These are phyloP conservation scores for Sclerospora graminicola DNA, from an alignment of 352 stramenopile species.

Conservation along the genomic window DNA sequence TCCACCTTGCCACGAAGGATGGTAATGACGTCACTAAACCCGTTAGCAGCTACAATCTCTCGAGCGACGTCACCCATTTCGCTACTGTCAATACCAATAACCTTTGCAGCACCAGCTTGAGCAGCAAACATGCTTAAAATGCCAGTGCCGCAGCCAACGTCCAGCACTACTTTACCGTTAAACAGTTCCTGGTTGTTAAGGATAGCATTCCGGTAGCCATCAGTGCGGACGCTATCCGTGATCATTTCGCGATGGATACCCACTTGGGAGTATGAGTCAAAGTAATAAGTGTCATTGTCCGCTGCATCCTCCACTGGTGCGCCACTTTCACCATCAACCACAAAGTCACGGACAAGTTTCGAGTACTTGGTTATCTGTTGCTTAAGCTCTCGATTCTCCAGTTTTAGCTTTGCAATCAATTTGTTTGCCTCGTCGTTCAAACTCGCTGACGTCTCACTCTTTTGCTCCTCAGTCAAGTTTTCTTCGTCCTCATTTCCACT, in stretches of 20 bases:
- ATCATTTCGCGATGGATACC: slow-evolving; percentile 97
- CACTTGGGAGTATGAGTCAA: slow-evolving; percentile 97
- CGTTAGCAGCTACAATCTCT: slow-evolving; percentile 92
- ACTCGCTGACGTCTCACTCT: slow-evolving; percentile 13
- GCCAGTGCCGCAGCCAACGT: slow-evolving; percentile 95
- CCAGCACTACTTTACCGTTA: slow-evolving; percentile 94
- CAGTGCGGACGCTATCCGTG: slow-evolving; percentile 86
- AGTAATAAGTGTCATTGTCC: slow-evolving; percentile 93
- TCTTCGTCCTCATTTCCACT: slow-evolving; percentile 33
- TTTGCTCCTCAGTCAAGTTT: slow-evolving; percentile 22
- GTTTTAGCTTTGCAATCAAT: slow-evolving; percentile 33
- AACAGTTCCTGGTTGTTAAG: slow-evolving; percentile 96
- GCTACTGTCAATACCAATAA: slow-evolving; percentile 94
- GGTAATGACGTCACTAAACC: slow-evolving; percentile 84
- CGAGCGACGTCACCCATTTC: slow-evolving; percentile 91
- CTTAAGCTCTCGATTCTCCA: slow-evolving; percentile 67
- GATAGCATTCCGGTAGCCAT: slow-evolving; percentile 97
- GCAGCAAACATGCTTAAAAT: slow-evolving; percentile 97
- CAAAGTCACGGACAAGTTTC: slow-evolving; percentile 54
- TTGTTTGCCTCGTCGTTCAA: slow-evolving; percentile 9
- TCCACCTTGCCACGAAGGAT: slow-evolving; percentile 94
- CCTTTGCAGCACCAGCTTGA: slow-evolving; percentile 81
- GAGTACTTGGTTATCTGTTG: slow-evolving; percentile 66
- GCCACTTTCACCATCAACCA: slow-evolving; percentile 43
- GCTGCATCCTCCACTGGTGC: slow-evolving; percentile 21